Base-by-base conservation (phyloP, 2,329 filamentous ascomycete species). In the Diaporthe citriasiana region DNA sequence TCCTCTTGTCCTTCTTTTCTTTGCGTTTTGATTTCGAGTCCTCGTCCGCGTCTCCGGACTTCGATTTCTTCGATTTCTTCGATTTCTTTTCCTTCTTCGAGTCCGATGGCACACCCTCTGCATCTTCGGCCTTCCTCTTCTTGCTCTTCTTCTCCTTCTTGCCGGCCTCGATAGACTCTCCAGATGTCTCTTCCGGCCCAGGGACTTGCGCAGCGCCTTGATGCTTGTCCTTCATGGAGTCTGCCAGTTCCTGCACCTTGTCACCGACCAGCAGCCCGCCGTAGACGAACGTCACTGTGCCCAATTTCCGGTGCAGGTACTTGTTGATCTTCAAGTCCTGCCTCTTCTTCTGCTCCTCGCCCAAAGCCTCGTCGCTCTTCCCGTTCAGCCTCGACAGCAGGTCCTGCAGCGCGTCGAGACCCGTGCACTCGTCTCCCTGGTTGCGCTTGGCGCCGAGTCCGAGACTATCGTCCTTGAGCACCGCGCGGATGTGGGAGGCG, bases 331-430 rank as follows among this genome's bases (percentile, higher is more conserved):
- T 93, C 55, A 93, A 84, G 79, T 94, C 91, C 73, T 93, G 89
- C 77, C 92, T 87, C 60, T 89, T 88, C 79, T 90, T 88, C 81
- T 92, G 89, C 78, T 97, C 93, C 79, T 91, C 89, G 82, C 93
- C 89, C 47, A 97, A 85, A 65, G 91, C 89, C n/a, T 86, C 90
- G 65, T 96, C 93, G 30, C 90, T 92, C 82, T 95, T 97, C 68
- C 96, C 97, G 82, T 99, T 99, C 73, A 99, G 85, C 71, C 97
- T 89, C 30, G 96, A 95, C 27, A 99, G 86, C 6, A 99, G 85
- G 76, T 94, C 94, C 80, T 95, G 94, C 78, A 98, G 95, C 25
- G 93, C 93, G 80, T 95, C 94, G 50, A 98, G 88, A 0, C 96
- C 97, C 30, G 96, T 97, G 76, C 95, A 91, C 80, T 94, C 90